Conservation (phyloP, 306 rosid genomes). For the Quercus mongolica region DNA sequence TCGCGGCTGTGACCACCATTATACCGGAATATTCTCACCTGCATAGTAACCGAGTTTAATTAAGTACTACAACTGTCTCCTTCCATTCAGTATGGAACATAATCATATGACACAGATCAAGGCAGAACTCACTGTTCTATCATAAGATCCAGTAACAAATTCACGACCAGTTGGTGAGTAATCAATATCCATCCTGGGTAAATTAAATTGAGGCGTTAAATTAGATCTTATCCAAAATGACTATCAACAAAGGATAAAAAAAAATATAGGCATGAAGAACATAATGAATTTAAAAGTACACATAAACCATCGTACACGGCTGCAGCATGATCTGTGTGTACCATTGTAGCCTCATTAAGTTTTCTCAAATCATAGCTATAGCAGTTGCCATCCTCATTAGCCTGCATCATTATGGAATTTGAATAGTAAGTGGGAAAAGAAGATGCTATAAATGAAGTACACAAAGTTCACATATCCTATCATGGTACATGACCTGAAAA, state of each 20-base stretch:
- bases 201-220: background rate
- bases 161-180: constrained; percentile 97
- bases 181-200: constrained; percentile 87
- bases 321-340: constrained; percentile 88
- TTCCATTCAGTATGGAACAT: background rate
- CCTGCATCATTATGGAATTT: constrained; percentile 44
- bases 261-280: background rate
- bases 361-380: constrained; percentile 81
- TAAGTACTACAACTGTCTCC: background rate
- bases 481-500: background rate
- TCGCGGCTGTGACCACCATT: constrained; percentile 95
- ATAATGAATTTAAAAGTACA: background rate
- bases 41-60: constrained; percentile 12
- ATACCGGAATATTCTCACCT: constrained; percentile 80
- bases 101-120: constrained; percentile 17
- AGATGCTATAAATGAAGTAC: constrained; percentile 1
- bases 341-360: constrained; percentile 75
- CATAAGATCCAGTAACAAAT: constrained; percentile 97
- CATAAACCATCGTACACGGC: constrained; percentile 67
- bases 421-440: background rate
- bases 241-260: background rate
- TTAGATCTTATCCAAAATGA: background rate
- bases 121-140: constrained; percentile 79
- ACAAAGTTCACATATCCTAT: background rate
- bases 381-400: constrained; percentile 87